Evolutionary conservation across 1,284 basidiomycete genomes (phyloP), one percentile per base, ranked within the genome.

Genomic region (Puccinia horiana): DNA sequence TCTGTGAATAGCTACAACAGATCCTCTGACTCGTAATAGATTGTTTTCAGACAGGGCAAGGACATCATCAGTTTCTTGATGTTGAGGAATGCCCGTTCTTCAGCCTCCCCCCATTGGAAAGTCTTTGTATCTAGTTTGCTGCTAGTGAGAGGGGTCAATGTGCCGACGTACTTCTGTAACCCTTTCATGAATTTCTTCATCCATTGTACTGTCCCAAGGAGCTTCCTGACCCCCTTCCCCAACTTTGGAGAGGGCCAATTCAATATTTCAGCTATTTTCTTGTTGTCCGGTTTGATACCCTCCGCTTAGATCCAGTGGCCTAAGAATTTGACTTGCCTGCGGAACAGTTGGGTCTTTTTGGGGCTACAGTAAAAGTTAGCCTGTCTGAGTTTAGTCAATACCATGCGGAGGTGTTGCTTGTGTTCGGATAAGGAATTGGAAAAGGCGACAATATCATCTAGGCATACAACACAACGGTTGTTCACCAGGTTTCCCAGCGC

Each of bases 1-100:
- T 82, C 83, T 16, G 83, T 82, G 63, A 76, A 76, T 14, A 84
- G 32, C 75, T 52, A 78, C 23, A 82, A 61, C 1, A 29, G 58
- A 11, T 82, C 87, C 0, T 84, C 65, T 12, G 84, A 84, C 0
- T 84, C 81, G 29, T 87, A 83, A 0, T 87, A 79, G 61, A 87
- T 76, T 88, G 84, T 40, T 87, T 87, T 0, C 84, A 85, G 74
- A 29, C 81, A 70, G 3, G 82, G 83, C 86, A 86, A 1, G 86
- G 85, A 0, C 73, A 56, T 52, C 83, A 83, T 0, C 78, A 75
- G 0, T 87, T 16, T 0, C 74, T 90, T 89, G 56, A 90, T 88
- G 0, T 83, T 83, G 0, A 88, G 83, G 65, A 90, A 83, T 0
- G 56, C 44, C 8, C 9, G 9, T 16, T 47, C 44, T 47, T 47